A percentile compares a stretch with the other conserved stretches of the same genome.
phyloP scores from a whole-genome alignment of 441 rosid genomes.

The Eruca vesicaria region DNA sequence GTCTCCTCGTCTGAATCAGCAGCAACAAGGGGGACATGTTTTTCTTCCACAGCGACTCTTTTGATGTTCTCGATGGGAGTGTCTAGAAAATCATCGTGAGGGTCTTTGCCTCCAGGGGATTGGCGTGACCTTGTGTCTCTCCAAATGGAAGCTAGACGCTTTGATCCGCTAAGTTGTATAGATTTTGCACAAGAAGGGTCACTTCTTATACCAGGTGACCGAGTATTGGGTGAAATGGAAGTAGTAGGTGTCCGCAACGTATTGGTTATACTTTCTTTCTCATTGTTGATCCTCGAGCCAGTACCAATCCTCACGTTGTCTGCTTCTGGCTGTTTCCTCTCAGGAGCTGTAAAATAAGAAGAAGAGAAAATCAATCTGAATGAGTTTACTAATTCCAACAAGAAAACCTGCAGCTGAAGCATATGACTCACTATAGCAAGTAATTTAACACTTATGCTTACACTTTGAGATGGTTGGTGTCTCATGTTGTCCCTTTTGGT shows the following conservation, averaged over 20 bases:
- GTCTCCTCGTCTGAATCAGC: slow-evolving; percentile 70
- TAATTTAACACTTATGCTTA: slow-evolving; percentile 30
- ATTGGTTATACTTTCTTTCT: slow-evolving; percentile 39
- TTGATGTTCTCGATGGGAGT: slow-evolving; percentile 75
- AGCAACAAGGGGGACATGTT: slow-evolving; percentile 13
- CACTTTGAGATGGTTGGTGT: slow-evolving; percentile 43
- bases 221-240: slow-evolving; percentile 32
- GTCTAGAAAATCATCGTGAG: slow-evolving; percentile 89
- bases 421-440: not conserved
- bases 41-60: slow-evolving; percentile 41
- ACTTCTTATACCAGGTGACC: slow-evolving; percentile 24
- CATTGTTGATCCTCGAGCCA: slow-evolving; percentile 27
- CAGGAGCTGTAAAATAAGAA: slow-evolving; percentile 31
- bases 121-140: slow-evolving; percentile 73
- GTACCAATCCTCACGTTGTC: slow-evolving; percentile 43
- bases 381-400: slow-evolving; percentile 5
- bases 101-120: slow-evolving; percentile 56
- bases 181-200: slow-evolving; percentile 42
- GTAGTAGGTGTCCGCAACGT: slow-evolving; percentile 36
- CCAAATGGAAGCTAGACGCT: slow-evolving; percentile 75
- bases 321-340: slow-evolving; percentile 29
- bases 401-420: slow-evolving; percentile 16
- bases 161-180: slow-evolving; percentile 46
- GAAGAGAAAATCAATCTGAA: not conserved
- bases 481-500: slow-evolving; percentile 34